These are phyloP conservation scores for Sporothrix mexicana DNA, from an alignment of 2,329 filamentous ascomycete genomes.

Conservation along the genomic window DNA sequence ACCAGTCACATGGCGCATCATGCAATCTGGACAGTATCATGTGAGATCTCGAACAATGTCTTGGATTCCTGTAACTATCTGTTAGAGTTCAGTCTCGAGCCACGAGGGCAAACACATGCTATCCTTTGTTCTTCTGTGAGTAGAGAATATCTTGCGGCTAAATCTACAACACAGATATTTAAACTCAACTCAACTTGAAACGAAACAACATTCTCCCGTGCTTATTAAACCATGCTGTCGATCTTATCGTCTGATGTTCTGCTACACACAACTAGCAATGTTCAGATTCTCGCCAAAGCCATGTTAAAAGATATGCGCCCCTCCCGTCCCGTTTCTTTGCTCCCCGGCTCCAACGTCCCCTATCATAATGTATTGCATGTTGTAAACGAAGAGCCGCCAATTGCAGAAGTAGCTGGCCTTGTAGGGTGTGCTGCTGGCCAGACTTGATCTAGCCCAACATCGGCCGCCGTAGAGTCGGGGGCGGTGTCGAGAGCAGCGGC, in stretches of 20 bases:
- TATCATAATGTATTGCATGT: too few relatives aligned
- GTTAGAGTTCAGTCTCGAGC: background rate
- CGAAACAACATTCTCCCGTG: background rate
- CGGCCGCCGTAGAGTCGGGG: background rate
- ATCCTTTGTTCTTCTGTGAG: background rate
- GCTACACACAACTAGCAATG: background rate
- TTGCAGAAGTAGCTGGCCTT: too few relatives aligned
- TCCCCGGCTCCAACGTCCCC: too few relatives aligned
- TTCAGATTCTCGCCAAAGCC: too few relatives aligned
- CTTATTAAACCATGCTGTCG: background rate
- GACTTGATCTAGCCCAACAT: background rate
- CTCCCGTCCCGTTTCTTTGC: background rate
- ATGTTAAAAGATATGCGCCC: background rate
- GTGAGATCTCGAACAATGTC: background rate
- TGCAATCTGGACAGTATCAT: background rate
- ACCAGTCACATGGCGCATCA: background rate
- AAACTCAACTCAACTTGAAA: background rate
- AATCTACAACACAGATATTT: background rate
- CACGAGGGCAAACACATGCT: background rate
- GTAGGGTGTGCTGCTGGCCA: too few relatives aligned
- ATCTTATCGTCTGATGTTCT: background rate
- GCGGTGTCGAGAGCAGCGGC: background rate
- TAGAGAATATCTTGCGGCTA: background rate
- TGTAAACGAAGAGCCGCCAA: too few relatives aligned
- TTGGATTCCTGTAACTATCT: background rate